These are phyloP conservation scores for Chaetomiaceae sp. DNA, from an alignment of 2,329 filamentous ascomycete genomes.

Conservation along the genomic window DNA sequence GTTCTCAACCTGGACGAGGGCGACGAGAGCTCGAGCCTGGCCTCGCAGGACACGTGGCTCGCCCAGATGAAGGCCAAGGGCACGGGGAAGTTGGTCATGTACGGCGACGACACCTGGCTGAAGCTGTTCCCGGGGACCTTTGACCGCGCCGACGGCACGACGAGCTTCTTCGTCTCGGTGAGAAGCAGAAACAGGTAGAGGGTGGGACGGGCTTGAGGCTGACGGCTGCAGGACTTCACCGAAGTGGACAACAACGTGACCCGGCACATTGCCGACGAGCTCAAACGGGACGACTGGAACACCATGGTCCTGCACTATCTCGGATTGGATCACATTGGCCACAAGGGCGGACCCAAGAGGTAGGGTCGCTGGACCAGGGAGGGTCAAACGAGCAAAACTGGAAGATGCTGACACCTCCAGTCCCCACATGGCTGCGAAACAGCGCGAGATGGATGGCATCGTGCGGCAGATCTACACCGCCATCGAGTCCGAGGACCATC, in stretches of 20 bases:
- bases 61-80: conserved; percentile 77
- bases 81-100: conserved; percentile 78
- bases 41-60: conserved; percentile 90
- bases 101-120: conserved; percentile 96
- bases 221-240: conserved; percentile 69
- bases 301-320: conserved; percentile 93
- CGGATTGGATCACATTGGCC: conserved; percentile 93
- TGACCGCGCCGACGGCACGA: conserved; percentile 81
- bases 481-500: conserved; percentile 63
- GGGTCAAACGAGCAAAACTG: no score
- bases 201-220: conserved; percentile 9
- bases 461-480: conserved; percentile 69
- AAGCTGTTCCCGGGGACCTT: conserved; percentile 92
- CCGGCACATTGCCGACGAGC: conserved; percentile 72
- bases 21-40: conserved; percentile 82
- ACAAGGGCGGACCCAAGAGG: conserved; percentile 87
- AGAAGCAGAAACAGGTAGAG: conserved; percentile 29
- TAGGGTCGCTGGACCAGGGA: conserved; percentile 29
- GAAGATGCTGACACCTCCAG: conserved; percentile 37
- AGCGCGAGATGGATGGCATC: conserved; percentile 86
- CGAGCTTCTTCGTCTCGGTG: conserved; percentile 96
- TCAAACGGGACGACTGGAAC: conserved; percentile 77
- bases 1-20: conserved; percentile 95
- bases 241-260: conserved; percentile 98
- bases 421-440: conserved; percentile 87